Evolutionary conservation across 2,329 filamentous ascomycete species (phyloP).

Genomic region (Stachybotrys chlorohalonatus): DNA sequence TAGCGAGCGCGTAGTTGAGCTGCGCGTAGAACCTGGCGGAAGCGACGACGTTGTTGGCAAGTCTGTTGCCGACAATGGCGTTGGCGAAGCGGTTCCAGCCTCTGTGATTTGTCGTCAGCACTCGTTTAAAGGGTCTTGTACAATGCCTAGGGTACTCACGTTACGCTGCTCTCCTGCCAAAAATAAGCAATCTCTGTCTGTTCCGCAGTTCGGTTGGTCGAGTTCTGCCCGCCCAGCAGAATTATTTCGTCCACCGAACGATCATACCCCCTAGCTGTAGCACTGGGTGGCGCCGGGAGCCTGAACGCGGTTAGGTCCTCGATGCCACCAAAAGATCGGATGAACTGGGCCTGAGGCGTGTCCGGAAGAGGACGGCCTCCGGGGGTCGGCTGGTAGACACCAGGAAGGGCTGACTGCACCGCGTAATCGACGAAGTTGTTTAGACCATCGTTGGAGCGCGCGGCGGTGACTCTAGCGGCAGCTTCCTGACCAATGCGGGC

Average conservation of each 20-base stretch:
- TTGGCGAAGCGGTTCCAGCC: conserved; percentile 6
- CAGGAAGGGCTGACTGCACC: background rate
- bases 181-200: conserved; percentile 7
- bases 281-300: conserved; percentile 3
- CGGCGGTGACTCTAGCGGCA: conserved; percentile 1
- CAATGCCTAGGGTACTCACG: conserved; percentile 1
- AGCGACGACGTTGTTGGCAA: conserved; percentile 2
- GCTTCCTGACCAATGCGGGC: conserved; percentile 3
- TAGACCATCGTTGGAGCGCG: conserved; percentile 2
- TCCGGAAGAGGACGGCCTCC: conserved; percentile 3
- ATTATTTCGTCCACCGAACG: conserved; percentile 2
- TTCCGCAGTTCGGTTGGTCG: conserved; percentile 2
- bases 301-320: conserved; percentile 4
- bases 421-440: conserved; percentile 5
- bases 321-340: conserved; percentile 5
- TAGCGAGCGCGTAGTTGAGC: conserved; percentile 8
- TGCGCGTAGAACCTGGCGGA: conserved; percentile 7
- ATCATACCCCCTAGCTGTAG: conserved; percentile 3
- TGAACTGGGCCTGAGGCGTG: conserved; percentile 2
- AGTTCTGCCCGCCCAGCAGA: conserved; percentile 2
- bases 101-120: background rate
- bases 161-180: conserved; percentile 5
- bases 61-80: conserved; percentile 2
- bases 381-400: conserved; percentile 2
- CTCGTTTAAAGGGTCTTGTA: background rate